phyloP scores from a whole-genome alignment of 768 basidiomycete species.

The Termitomyces sp. region DNA sequence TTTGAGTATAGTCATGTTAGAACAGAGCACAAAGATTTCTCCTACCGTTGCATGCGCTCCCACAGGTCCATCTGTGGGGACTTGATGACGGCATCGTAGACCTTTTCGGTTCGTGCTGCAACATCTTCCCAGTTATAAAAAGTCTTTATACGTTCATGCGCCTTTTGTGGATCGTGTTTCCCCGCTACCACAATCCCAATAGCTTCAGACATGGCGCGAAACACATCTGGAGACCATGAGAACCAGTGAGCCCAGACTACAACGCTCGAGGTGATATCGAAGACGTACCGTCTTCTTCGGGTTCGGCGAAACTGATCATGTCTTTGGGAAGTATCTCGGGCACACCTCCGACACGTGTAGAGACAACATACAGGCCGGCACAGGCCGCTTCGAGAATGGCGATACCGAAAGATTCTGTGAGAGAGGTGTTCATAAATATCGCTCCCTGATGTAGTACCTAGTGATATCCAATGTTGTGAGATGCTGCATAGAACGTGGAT shows the following conservation, averaged over 20 bases:
- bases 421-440: conserved; percentile 92
- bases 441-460: conserved; percentile 85
- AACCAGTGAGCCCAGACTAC: not conserved
- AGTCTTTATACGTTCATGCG: conserved; percentile 72
- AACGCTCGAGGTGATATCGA: not conserved
- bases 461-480: not conserved
- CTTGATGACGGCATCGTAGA: conserved; percentile 70
- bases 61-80: conserved; percentile 67
- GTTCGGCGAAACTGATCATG: conserved; percentile 93
- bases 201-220: conserved; percentile 80
- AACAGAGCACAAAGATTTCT: not conserved
- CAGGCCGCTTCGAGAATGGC: conserved; percentile 97
- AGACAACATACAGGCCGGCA: conserved; percentile 90
- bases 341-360: conserved; percentile 92
- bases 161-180: conserved; percentile 68
- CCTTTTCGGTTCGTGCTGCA: conserved; percentile 75
- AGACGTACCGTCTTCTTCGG: conserved; percentile 85
- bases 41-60: conserved; percentile 73
- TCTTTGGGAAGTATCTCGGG: conserved; percentile 92
- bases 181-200: conserved; percentile 67
- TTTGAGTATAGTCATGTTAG: not conserved
- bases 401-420: conserved; percentile 96
- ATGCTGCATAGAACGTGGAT: not conserved
- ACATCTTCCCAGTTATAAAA: conserved; percentile 91
- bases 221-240: conserved; percentile 57